Base-by-base conservation (phyloP, 257 asterid genomes). In the Fraxinus quadrangulata region DNA sequence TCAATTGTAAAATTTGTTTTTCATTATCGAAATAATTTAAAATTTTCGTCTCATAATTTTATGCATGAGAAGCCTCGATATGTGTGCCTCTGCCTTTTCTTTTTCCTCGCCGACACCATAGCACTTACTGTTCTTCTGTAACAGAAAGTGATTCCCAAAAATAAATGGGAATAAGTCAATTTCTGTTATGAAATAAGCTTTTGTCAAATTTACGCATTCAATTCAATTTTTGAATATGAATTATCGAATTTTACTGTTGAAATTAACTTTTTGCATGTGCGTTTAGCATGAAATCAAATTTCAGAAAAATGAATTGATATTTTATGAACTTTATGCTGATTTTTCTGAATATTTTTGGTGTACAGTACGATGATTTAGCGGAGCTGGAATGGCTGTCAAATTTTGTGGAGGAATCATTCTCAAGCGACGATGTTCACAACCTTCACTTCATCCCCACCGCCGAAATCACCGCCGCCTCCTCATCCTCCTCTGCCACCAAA, bases 331-430 rank as follows among this genome's bases (percentile, higher is more conserved):
- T 39, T 54, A 75, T 70, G 76, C 71, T 37, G 28, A 79, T 75
- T 69, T 59, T 77, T 42, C 70, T 12, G 42, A 59, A 56, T 56
- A 56, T 17, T 24, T 54, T 56, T 13, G 34, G 1, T 65, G 73
- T 37, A 81, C 93, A 96, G 99, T 90, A 86, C 68, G 99, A 93
- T 54, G 97, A 92, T 78, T 83, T 96, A 85, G 97, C 97, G 72
- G 99, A 96, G 88, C 91, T 96, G 34, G 99, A 96, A 86, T 96
- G 99, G 99, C 92, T 96, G 1, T 96, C 99, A 59, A 96, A 90
- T 83, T 92, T 96, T 84, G 98, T 92, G 83, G 99, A 96, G 76
- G 99, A 96, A 79, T 92, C 99, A 6, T 90, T 93, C 88, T 93
- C 98, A 23, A 93, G 90, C 85, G 97, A 90, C 83, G 96, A 91